A percentile compares a stretch with the other conserved stretches of the same genome.
These are phyloP conservation scores for Schizochytrium sp. DNA, from an alignment of 108 stramenopile species.

Conservation along the genomic window DNA sequence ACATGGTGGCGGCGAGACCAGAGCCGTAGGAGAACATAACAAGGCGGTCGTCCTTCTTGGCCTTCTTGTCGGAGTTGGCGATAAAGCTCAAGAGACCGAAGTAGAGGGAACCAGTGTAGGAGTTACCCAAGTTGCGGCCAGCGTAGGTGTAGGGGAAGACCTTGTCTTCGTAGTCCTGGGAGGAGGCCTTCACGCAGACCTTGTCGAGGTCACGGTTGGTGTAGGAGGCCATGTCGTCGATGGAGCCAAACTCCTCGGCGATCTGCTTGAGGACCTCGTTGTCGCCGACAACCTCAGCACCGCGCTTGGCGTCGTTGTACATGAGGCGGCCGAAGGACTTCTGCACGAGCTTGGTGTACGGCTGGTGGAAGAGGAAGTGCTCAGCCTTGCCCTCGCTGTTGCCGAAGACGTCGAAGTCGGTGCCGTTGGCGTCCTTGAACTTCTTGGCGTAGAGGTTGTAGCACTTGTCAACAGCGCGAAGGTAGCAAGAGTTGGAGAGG, in stretches of 20 bases:
- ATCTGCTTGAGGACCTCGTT: constrained; percentile 1
- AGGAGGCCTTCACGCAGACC: constrained; percentile 77
- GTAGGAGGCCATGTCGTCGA: constrained; percentile 56
- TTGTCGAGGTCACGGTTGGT: constrained; percentile 72
- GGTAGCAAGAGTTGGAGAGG: constrained; percentile 92
- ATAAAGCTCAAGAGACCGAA: constrained; percentile 87
- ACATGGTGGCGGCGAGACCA: constrained; percentile 64
- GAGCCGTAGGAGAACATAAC: constrained; percentile 69
- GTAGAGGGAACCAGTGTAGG: constrained; percentile 95
- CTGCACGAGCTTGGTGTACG: constrained; percentile 98
- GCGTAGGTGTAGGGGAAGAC: constrained; percentile 59
- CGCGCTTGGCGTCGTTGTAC: constrained; percentile 84
- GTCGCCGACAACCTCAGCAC: constrained; percentile 38
- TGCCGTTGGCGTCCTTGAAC: constrained; percentile 68
- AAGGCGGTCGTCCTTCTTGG: constrained; percentile 66
- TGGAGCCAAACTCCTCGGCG: constrained; percentile 64
- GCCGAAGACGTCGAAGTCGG: constrained; percentile 40
- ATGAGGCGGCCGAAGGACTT: constrained; percentile 90
- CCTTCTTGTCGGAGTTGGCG: constrained; percentile 63
- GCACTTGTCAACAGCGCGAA: constrained; percentile 91
- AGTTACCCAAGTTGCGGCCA: constrained; percentile 87
- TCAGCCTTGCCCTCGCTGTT: constrained; percentile 69
- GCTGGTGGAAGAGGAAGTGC: constrained; percentile 94
- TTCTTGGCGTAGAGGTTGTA: constrained; percentile 85
- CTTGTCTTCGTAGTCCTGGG: constrained; percentile 75